A percentile compares a stretch with the other conserved stretches of the same genome.
These are phyloP conservation scores for Macadamia integrifolia DNA, from an alignment of 164 flowering plant species.

Conservation along the genomic window DNA sequence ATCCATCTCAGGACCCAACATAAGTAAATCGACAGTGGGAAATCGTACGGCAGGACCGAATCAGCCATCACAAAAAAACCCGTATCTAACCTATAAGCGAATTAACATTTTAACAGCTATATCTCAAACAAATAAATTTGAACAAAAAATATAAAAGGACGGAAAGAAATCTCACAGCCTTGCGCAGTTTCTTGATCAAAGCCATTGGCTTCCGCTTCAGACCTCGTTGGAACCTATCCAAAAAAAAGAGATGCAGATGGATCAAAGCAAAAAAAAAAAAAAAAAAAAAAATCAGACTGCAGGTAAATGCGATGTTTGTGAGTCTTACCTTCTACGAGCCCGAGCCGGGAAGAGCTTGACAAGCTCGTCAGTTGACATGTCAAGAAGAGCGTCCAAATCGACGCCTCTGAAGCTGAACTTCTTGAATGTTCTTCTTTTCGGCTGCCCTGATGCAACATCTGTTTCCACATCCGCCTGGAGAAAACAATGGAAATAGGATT, in stretches of 20 bases:
- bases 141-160: background rate
- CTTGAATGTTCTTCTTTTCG: conserved; percentile 30
- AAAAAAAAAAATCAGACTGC: background rate
- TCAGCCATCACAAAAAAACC: too few species aligned
- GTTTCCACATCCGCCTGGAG: conserved; percentile 12
- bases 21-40: too few species aligned
- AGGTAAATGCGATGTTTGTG: background rate
- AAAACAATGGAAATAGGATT: background rate
- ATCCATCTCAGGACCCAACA: too few species aligned
- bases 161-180: conserved; percentile 3
- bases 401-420: conserved; percentile 29
- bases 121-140: background rate
- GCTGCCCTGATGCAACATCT: conserved; percentile 23
- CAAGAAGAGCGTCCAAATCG: conserved; percentile 29
- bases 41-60: too few species aligned
- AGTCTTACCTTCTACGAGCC: conserved; percentile 23
- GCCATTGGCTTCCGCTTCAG: conserved; percentile 20
- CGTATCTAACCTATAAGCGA: too few species aligned
- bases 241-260: background rate
- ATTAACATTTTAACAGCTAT: too few species aligned
- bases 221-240: conserved; percentile 17
- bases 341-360: conserved; percentile 30
- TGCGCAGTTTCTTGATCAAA: conserved; percentile 23
- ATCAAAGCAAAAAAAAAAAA: background rate
- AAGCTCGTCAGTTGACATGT: conserved; percentile 29